phyloP scores from a whole-genome alignment of 805 yeast genomes.

The Ogataea wickerhamii region DNA sequence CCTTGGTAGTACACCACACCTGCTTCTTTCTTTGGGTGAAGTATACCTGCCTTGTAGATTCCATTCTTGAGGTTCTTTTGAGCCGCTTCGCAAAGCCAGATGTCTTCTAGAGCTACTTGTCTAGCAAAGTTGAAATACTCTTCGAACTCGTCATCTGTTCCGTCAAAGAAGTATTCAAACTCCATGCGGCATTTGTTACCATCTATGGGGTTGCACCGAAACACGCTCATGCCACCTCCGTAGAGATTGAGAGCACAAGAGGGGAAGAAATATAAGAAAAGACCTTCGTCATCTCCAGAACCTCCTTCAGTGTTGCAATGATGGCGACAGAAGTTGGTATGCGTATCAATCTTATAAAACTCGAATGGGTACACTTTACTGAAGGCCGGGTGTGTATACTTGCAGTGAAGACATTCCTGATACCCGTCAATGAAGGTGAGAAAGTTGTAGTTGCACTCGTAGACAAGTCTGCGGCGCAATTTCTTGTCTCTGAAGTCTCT shows the following conservation, averaged over 20 bases:
- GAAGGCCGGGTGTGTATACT: conserved; percentile 28
- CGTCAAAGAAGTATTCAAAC: conserved; percentile 30
- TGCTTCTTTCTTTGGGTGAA: conserved; percentile 29
- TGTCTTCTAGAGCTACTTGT: conserved; percentile 32
- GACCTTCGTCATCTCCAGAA: conserved; percentile 15
- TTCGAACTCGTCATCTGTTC: conserved; percentile 27
- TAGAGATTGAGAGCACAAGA: conserved; percentile 26
- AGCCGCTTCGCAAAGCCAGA: conserved; percentile 29
- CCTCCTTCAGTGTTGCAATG: conserved; percentile 20
- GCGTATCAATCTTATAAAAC: conserved; percentile 25
- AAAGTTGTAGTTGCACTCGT: conserved; percentile 26
- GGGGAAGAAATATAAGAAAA: conserved; percentile 29
- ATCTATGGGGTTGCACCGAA: conserved; percentile 27
- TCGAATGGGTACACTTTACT: conserved; percentile 27
- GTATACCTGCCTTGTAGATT: conserved; percentile 24
- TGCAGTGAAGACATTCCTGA: conserved; percentile 30
- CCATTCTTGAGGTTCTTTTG: conserved; percentile 26
- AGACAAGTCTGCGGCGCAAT: conserved; percentile 22
- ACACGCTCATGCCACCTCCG: conserved; percentile 31
- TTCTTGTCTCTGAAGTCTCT: conserved; percentile 18
- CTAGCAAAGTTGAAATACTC: conserved; percentile 29
- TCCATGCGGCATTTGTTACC: conserved; percentile 29
- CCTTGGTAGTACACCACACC: conserved; percentile 24
- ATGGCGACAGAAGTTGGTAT: conserved; percentile 28
- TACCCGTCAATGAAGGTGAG: conserved; percentile 28